Conservation (phyloP, 768 basidiomycete species). For the Phanerochaete carnosa region DNA sequence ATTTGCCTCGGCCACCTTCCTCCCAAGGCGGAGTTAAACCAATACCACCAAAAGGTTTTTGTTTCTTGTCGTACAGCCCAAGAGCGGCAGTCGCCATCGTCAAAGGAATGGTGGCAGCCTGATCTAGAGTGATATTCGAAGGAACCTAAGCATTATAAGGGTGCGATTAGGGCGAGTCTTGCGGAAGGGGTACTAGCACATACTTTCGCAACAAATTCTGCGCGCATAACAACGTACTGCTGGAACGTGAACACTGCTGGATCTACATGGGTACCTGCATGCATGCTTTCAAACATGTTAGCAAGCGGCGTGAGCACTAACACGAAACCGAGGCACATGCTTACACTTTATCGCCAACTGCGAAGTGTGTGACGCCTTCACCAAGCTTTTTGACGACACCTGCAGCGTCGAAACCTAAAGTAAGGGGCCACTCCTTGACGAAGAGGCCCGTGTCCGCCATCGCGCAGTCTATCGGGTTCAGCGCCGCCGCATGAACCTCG, state of each 20-base stretch:
- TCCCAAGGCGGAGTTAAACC: neutral
- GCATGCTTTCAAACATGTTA: slow-evolving; percentile 10
- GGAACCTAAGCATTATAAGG: slow-evolving; percentile 18
- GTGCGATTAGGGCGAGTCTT: neutral
- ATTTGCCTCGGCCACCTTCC: slow-evolving; percentile 18
- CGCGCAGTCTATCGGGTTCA: slow-evolving; percentile 50
- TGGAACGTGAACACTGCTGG: slow-evolving; percentile 14
- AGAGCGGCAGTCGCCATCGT: slow-evolving; percentile 25
- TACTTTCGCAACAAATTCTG: slow-evolving; percentile 21
- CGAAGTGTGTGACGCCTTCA: slow-evolving; percentile 30
- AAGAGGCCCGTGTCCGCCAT: slow-evolving; percentile 32
- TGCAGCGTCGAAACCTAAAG: slow-evolving; percentile 18
- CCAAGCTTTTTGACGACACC: slow-evolving; percentile 38
- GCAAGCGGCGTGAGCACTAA: neutral
- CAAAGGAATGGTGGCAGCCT: slow-evolving; percentile 28
- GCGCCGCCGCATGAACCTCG: slow-evolving; percentile 21
- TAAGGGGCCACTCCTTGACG: slow-evolving; percentile 29
- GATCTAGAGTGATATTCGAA: slow-evolving; percentile 24
- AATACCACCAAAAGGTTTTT: slow-evolving; percentile 1
- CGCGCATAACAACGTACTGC: slow-evolving; percentile 21
- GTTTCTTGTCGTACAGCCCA: slow-evolving; percentile 8
- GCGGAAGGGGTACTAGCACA: neutral
- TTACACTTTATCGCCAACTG: slow-evolving; percentile 39
- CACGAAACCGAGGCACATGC: neutral
- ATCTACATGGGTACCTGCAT: slow-evolving; percentile 17